Conservation (phyloP, 306 rosid species). For the apple (Malus domestica) region DNA sequence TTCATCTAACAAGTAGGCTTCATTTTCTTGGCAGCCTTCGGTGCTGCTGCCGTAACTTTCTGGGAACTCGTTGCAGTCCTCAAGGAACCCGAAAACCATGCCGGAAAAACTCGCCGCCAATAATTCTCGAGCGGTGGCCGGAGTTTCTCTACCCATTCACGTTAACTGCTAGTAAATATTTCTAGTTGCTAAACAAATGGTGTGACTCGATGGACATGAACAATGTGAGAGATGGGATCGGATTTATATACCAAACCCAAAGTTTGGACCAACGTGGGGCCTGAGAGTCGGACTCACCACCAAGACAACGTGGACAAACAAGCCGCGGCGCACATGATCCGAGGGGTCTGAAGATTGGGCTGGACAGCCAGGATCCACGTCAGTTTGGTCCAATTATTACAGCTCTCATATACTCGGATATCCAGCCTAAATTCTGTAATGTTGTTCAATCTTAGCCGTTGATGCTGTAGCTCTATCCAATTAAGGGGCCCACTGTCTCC, state of each 20-base stretch:
- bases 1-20: conserved; percentile 24
- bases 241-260: conserved; percentile 2
- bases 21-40: conserved; percentile 9
- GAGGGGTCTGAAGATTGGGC: conserved; percentile 1
- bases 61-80: conserved; percentile 20
- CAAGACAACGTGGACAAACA: conserved; percentile 6
- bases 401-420: conserved; percentile 45
- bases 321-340: conserved; percentile 49
- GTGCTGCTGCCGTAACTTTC: conserved; percentile 24
- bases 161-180: background rate
- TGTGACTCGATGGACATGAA: background rate
- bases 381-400: conserved; percentile 40
- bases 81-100: conserved; percentile 56
- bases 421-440: conserved; percentile 8
- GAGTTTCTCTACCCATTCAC: background rate
- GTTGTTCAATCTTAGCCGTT: conserved; percentile 23
- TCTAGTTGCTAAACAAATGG: background rate
- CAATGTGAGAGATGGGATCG: background rate
- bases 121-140: conserved; percentile 5
- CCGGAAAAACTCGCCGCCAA: conserved; percentile 23
- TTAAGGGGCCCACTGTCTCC: conserved; percentile 28
- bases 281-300: conserved; percentile 18
- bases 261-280: background rate
- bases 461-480: conserved; percentile 20
- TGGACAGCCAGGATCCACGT: conserved; percentile 81